These are phyloP conservation scores for Xylariaceae sp. DNA, from an alignment of 2,329 filamentous ascomycete species.

Conservation along the genomic window DNA sequence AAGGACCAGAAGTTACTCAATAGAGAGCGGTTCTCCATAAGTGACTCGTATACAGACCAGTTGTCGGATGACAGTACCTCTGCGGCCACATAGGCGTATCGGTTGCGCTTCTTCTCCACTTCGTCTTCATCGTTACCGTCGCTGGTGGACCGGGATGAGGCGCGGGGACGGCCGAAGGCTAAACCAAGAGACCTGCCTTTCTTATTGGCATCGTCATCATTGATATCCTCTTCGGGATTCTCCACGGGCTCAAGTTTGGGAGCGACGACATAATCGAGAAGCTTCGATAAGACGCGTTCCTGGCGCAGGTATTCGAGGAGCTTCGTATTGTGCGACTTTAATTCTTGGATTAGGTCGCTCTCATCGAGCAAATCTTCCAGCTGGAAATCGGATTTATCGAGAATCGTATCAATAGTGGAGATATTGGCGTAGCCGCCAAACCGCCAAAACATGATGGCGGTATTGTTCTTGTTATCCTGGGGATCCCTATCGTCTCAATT, in stretches of 20 bases:
- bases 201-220: slow-evolving; percentile 34
- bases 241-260: slow-evolving; percentile 60
- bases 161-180: slow-evolving; percentile 48
- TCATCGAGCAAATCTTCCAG: slow-evolving; percentile 96
- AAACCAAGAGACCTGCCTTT: slow-evolving; percentile 36
- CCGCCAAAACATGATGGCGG: slow-evolving; percentile 94
- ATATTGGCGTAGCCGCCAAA: slow-evolving; percentile 98
- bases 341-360: slow-evolving; percentile 91
- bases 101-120: slow-evolving; percentile 82
- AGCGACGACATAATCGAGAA: slow-evolving; percentile 88
- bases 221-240: slow-evolving; percentile 46
- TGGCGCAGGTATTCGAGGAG: slow-evolving; percentile 93
- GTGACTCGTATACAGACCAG: slow-evolving; percentile 90
- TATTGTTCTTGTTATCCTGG: background rate
- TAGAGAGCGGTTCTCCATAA: slow-evolving; percentile 77
- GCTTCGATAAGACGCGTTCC: slow-evolving; percentile 73
- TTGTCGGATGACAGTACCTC: slow-evolving; percentile 94
- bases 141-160: slow-evolving; percentile 48
- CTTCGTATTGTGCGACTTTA: slow-evolving; percentile 97
- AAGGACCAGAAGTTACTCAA: slow-evolving; percentile 89
- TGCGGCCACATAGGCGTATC: slow-evolving; percentile 88
- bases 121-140: slow-evolving; percentile 60
- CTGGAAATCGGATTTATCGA: slow-evolving; percentile 93
- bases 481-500: background rate
- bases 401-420: slow-evolving; percentile 91